Percentiles rank a stretch among this genome's conserved stretches.
Conservation (phyloP, 1,139 yeast species). For the Debaryomyces sp. region DNA sequence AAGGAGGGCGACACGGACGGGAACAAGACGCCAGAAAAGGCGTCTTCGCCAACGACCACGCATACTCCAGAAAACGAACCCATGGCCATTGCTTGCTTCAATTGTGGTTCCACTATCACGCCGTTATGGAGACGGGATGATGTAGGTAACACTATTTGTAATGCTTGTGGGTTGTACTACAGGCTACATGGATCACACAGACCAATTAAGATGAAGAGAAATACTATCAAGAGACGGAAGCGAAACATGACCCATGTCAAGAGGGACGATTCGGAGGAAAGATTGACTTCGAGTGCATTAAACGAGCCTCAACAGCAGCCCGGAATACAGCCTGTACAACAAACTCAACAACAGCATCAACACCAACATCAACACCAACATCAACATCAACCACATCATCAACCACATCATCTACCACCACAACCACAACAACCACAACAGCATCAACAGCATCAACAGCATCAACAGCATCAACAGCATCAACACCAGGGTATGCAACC, state of each 20-base stretch:
- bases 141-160: conserved; percentile 79
- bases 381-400: neutral
- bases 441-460: neutral
- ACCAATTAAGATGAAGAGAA: conserved; percentile 74
- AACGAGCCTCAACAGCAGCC: neutral
- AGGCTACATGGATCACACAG: conserved; percentile 77
- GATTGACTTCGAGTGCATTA: conserved; percentile 3
- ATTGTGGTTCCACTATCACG: conserved; percentile 82
- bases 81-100: conserved; percentile 73
- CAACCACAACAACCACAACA: no score
- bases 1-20: neutral
- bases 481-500: neutral
- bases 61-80: conserved; percentile 19
- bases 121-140: conserved; percentile 89
- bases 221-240: conserved; percentile 74
- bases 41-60: neutral
- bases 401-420: neutral
- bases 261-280: conserved; percentile 14
- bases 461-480: neutral
- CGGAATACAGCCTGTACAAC: conserved; percentile 3
- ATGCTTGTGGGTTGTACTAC: conserved; percentile 85
- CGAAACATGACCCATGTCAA: conserved; percentile 35
- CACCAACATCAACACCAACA: conserved; percentile 1
- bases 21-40: conserved; percentile 6
- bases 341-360: conserved; percentile 2